Conservation (phyloP, 179 eudicot genomes). For the Beta macrorhiza region DNA sequence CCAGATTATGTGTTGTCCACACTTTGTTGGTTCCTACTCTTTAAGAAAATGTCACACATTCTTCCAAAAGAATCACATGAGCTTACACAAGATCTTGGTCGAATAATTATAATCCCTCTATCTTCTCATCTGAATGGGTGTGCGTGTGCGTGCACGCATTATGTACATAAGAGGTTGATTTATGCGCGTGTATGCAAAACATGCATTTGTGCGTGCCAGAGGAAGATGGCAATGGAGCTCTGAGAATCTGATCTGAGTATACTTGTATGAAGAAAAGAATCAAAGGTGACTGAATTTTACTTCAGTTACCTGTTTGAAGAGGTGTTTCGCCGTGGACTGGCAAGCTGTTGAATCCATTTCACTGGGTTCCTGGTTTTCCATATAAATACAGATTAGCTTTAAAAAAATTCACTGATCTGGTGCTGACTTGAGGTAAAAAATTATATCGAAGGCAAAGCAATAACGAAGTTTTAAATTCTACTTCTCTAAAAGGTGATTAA, state of each 20-base stretch:
- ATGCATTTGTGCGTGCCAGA: neutral
- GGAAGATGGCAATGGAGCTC: neutral
- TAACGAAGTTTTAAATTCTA: neutral
- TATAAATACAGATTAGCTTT: conserved; percentile 15
- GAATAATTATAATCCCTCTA: neutral
- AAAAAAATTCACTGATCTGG: neutral
- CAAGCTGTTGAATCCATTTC: conserved; percentile 31
- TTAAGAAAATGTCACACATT: conserved; percentile 8
- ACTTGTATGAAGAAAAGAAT: neutral
- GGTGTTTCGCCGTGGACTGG: conserved; percentile 17
- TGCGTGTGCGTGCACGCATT: neutral
- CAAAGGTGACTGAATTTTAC: neutral
- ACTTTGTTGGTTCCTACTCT: conserved; percentile 21
- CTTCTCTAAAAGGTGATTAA: too few relatives aligned
- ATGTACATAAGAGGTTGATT: neutral
- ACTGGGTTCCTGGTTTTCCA: conserved; percentile 39
- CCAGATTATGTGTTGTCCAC: conserved; percentile 22
- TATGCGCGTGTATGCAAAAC: neutral
- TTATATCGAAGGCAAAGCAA: neutral
- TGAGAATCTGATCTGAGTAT: neutral
- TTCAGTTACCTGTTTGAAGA: conserved; percentile 22
- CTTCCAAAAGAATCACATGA: conserved; percentile 1
- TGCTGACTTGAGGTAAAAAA: neutral
- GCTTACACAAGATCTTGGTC: neutral
- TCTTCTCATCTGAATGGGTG: too few relatives aligned